Evolutionary conservation across 495 filamentous ascomycete genomes (phyloP).

Genomic region (Neohortaea acidophila): DNA sequence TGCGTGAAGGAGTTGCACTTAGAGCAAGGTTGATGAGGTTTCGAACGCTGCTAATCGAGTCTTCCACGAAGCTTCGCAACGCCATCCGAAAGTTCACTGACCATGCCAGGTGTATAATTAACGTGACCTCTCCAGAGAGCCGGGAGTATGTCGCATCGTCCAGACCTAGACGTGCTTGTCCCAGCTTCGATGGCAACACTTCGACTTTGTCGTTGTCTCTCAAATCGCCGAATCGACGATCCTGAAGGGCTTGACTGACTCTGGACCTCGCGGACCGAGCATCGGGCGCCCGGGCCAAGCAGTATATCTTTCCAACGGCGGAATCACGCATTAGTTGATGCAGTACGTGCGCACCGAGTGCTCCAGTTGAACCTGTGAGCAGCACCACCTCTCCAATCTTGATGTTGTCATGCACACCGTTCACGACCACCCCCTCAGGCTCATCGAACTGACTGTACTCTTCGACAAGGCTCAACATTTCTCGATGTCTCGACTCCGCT

Average conservation of each 20-base stretch:
- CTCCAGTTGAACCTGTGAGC: constrained; percentile 49
- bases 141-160: constrained; percentile 22
- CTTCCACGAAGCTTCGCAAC: constrained; percentile 40
- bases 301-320: constrained; percentile 34
- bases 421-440: too few species aligned
- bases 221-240: constrained; percentile 12
- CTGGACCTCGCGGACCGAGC: constrained; percentile 32
- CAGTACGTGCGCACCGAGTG: constrained; percentile 44
- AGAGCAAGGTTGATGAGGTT: constrained; percentile 43
- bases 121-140: constrained; percentile 30
- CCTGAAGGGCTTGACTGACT: constrained; percentile 33
- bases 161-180: constrained; percentile 34
- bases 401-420: not conserved
- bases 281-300: constrained; percentile 39
- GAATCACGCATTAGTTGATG: constrained; percentile 26
- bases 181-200: constrained; percentile 28
- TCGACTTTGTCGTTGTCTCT: constrained; percentile 27
- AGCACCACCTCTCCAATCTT: constrained; percentile 16
- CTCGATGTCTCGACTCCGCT: constrained; percentile 6
- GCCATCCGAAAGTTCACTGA: constrained; percentile 54
- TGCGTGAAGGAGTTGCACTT: constrained; percentile 17
- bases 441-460: constrained; percentile 24
- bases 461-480: constrained; percentile 26
- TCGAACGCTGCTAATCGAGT: constrained; percentile 37
- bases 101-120: constrained; percentile 54